phyloP scores from a whole-genome alignment of 106 monocot species.

The Acorus calamus region DNA sequence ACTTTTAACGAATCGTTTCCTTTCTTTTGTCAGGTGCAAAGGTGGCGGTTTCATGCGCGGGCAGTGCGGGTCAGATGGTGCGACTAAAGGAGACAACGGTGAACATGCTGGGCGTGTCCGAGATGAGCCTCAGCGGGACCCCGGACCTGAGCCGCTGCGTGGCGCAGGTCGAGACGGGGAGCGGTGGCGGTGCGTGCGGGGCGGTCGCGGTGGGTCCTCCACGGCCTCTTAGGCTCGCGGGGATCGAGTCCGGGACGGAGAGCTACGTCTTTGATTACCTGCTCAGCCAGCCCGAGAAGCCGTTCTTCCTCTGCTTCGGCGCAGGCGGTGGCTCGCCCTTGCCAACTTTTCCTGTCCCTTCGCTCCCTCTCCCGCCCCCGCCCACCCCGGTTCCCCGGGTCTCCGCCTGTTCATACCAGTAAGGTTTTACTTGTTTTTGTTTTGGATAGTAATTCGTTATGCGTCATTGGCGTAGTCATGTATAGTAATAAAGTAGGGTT shows the following conservation, averaged over 20 bases:
- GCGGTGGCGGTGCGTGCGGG: constrained; percentile 14
- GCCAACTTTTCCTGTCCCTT: not conserved
- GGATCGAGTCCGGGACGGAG: constrained; percentile 38
- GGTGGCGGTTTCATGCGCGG: constrained; percentile 48
- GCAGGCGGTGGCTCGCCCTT: not conserved
- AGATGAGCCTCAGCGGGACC: constrained; percentile 42
- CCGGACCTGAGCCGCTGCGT: constrained; percentile 51
- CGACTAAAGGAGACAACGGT: constrained; percentile 33
- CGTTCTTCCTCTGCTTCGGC: constrained; percentile 31
- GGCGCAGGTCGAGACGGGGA: constrained; percentile 28
- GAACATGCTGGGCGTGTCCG: constrained; percentile 55
- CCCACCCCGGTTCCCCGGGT: not conserved
- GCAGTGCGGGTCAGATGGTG: constrained; percentile 4
- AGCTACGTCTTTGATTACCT: constrained; percentile 50
- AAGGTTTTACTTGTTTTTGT: no score
- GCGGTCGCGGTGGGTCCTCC: constrained; percentile 23
- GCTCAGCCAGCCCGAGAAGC: constrained; percentile 38
- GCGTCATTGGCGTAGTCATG: no score
- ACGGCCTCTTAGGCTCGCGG: constrained; percentile 29
- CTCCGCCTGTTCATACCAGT: no score
- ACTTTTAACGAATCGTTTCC: not conserved
- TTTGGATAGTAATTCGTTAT: no score
- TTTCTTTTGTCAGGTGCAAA: constrained; percentile 30
- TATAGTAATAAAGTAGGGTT: no score
- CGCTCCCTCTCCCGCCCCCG: not conserved